phyloP scores from a whole-genome alignment of 371 early-diverging fungal species.

The Rhizopus arrhizus region DNA sequence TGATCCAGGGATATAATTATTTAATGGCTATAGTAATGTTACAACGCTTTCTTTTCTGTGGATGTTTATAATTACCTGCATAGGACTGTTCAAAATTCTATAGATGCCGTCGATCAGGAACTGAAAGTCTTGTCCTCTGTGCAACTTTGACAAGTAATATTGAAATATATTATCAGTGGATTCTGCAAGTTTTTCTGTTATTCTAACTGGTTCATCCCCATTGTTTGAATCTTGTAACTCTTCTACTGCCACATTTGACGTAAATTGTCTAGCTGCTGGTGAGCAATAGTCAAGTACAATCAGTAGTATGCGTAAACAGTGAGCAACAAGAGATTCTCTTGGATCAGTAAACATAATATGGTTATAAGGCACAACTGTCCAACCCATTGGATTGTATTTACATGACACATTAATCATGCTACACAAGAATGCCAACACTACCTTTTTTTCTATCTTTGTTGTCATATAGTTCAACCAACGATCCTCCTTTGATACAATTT shows the following conservation, averaged over 20 bases:
- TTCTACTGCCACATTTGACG: not conserved
- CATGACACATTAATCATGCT: slow-evolving; percentile 80
- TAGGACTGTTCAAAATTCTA: slow-evolving; percentile 73
- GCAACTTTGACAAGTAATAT: slow-evolving; percentile 69
- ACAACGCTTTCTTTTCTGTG: too few species aligned
- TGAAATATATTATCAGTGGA: slow-evolving; percentile 59
- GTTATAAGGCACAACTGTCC: slow-evolving; percentile 78
- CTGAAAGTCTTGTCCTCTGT: slow-evolving; percentile 74
- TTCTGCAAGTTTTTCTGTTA: slow-evolving; percentile 4
- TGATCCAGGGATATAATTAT: slow-evolving; percentile 71
- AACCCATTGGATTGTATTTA: slow-evolving; percentile 73
- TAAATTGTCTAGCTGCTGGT: slow-evolving; percentile 5
- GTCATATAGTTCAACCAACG: slow-evolving; percentile 60
- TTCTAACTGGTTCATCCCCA: not conserved
- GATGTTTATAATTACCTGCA: slow-evolving; percentile 51
- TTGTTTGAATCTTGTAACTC: not conserved
- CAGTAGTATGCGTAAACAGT: slow-evolving; percentile 67
- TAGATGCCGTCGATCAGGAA: slow-evolving; percentile 68
- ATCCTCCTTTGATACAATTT: slow-evolving; percentile 61
- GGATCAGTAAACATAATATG: slow-evolving; percentile 72
- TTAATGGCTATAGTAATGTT: slow-evolving; percentile 51
- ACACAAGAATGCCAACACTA: slow-evolving; percentile 74
- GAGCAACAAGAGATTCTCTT: slow-evolving; percentile 66
- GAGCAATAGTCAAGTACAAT: slow-evolving; percentile 66
- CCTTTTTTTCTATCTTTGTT: slow-evolving; percentile 72